Evolutionary conservation across 495 filamentous ascomycete genomes (phyloP), one percentile per base, ranked within the genome.

Genomic region (Saxophila tyrrhenica): DNA sequence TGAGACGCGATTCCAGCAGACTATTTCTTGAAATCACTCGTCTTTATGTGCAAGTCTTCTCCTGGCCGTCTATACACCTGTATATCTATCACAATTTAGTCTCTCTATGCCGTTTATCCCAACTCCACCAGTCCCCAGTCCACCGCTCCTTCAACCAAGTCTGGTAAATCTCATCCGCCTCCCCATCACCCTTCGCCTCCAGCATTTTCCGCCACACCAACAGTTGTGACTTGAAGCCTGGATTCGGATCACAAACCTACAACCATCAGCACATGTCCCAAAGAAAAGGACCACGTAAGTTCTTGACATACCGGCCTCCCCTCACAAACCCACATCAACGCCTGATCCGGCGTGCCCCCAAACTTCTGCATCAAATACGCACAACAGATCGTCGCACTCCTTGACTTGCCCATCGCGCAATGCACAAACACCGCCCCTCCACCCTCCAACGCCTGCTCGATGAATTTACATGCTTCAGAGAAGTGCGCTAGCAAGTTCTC

Each of bases 321-420:
- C 39, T 67, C 65, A 47, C 61, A 62, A 15, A 67, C 22, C 51
- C 58, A 51, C 25, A 51, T 48, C 29, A 67, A 39, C 11, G 50
- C 63, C 17, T 60, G n/a, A 22, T 52, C 46, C 35, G 55, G 57
- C 1, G 49, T 32, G 3, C 59, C n/a, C 3, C 38, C 22, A 50
- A 56, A 52, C 54, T 58, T 60, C 54, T 48, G 43, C 65, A 67
- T 65, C 43, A 67, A 32, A 54, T 62, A 65, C 0, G 65, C 65
- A 24, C 64, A 56, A 0, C 57, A 57, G 2, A 64, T 21, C 23
- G 65, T 62, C 15, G 65, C 65, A 17, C 51, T 57, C 20, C 65
- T 32, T 32, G 57, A 62, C 52, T 67, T 67, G 10, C 65, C 65
- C 65, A 67, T 67, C 7, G 65, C 65, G 48, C 65, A 67, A 39